A percentile compares a stretch with the other conserved stretches of the same genome.
phyloP scores from a whole-genome alignment of 2,329 filamentous ascomycete genomes.

The Ascochyta viciae-villosae region DNA sequence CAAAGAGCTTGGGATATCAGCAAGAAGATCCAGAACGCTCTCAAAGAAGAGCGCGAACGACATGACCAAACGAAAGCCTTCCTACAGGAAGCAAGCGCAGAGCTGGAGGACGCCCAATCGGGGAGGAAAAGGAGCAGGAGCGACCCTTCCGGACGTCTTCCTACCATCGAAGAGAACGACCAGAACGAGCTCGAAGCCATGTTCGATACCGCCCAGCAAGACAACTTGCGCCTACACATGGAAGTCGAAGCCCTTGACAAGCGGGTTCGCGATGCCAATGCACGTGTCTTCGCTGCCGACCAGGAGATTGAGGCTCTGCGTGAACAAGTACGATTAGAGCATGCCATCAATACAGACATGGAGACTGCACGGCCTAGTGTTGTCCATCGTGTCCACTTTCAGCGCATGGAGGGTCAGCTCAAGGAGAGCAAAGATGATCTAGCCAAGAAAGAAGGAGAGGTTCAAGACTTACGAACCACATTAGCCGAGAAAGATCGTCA shows the following conservation, averaged over 20 bases:
- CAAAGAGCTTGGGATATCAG: constrained; percentile 42
- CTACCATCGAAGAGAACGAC: constrained; percentile 45
- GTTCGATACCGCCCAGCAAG: constrained; percentile 45
- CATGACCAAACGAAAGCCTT: constrained; percentile 38
- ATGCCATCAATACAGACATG: constrained; percentile 38
- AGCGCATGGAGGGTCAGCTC: constrained; percentile 42
- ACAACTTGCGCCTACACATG: constrained; percentile 41
- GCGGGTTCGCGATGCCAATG: constrained; percentile 39
- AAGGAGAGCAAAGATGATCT: constrained; percentile 34
- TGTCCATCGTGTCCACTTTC: constrained; percentile 44
- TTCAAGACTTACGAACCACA: constrained; percentile 24
- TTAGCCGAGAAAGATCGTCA: constrained; percentile 28
- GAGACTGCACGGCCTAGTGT: constrained; percentile 41
- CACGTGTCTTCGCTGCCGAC: constrained; percentile 33
- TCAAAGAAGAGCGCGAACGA: constrained; percentile 37
- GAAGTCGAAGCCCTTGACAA: constrained; percentile 41
- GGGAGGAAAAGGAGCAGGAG: constrained; percentile 17
- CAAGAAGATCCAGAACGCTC: constrained; percentile 35
- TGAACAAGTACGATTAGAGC: constrained; percentile 36
- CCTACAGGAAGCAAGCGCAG: constrained; percentile 30
- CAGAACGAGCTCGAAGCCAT: constrained; percentile 44
- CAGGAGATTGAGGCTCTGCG: constrained; percentile 34
- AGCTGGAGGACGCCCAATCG: constrained; percentile 23
- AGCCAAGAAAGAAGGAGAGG: constrained; percentile 30
- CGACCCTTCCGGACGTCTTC: constrained; percentile 27